Evolutionary conservation across 805 yeast species (phyloP), one percentile per base, ranked within the genome.

Genomic region (Candida germanica): DNA sequence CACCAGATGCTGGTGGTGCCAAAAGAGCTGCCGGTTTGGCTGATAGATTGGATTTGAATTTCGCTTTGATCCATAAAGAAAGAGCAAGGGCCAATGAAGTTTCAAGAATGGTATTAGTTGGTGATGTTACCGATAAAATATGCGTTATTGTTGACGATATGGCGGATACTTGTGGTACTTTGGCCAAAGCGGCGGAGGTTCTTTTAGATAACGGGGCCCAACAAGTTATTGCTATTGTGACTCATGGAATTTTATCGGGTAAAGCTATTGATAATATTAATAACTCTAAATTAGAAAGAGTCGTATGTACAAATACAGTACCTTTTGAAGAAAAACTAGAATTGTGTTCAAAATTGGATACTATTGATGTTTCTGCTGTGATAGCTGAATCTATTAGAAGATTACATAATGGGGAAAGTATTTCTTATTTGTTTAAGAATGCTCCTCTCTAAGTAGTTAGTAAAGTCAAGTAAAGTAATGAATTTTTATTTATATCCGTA

Each of bases 1-100:
- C 96, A 4, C 98, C 98, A 3, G 98, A 91, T 66, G 98, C 98
- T 3, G 98, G 98, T 50, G 98, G 98, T 41, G 98, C 98, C 36
- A 91, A 91, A 62, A 77, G 98, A 48, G 98, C 89, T 18, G 98
- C 98, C 2, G 80, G 89, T 4, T 68, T 91, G 34, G 98, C 98
- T 10, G 98, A 91, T 54, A 79, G 84, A 51, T 70, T 93, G 47
- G 98, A 93, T 52, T 74, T 91, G 49, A 87, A 84, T 58, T 91
- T 91, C 64, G 98, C 98, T 1, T 77, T 91, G 57, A 93, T 91
- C 51, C 98, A 91, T 66, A 91, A 91, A 60, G 98, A 91, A 67
- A 79, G 98, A 56, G 91, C 87, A 32, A 79, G 83, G 54, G 97
- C 98, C 32, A 91, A 91, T 56, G 98, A 91, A 64, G 95, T 91